A percentile compares a stretch with the other conserved stretches of the same genome.
Conservation (phyloP, 2,329 filamentous ascomycete species). For the Escovopsis sp. region DNA sequence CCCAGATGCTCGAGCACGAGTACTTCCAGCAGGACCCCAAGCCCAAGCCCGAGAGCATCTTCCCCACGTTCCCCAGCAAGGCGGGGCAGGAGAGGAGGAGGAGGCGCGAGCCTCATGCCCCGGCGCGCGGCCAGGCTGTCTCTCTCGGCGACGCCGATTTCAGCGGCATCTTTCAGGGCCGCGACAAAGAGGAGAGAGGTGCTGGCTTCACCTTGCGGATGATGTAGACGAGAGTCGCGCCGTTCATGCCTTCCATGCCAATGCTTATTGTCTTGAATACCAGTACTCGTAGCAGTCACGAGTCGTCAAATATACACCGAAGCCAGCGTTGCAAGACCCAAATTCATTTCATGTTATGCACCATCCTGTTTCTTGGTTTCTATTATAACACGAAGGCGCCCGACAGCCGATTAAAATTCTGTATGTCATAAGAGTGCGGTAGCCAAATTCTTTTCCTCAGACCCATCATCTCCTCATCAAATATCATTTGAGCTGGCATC, state of each 20-base stretch:
- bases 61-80: slow-evolving; percentile 93
- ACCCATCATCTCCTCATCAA: slow-evolving; percentile 3
- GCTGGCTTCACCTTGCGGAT: slow-evolving; percentile 54
- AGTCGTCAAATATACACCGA: no score
- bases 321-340: no score
- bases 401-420: slow-evolving; percentile 3
- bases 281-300: no score
- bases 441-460: slow-evolving; percentile 2
- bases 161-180: slow-evolving; percentile 54
- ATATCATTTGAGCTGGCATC: slow-evolving; percentile 4
- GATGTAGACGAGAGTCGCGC: slow-evolving; percentile 16
- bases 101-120: slow-evolving; percentile 63
- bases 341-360: no score
- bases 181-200: slow-evolving; percentile 49
- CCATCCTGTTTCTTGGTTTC: no score
- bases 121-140: slow-evolving; percentile 55
- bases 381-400: slow-evolving; percentile 1
- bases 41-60: slow-evolving; percentile 81
- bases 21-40: slow-evolving; percentile 86
- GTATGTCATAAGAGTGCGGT: slow-evolving; percentile 6
- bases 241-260: no score
- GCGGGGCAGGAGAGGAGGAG: slow-evolving; percentile 78
- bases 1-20: slow-evolving; percentile 59
- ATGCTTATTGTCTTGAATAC: no score
- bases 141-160: slow-evolving; percentile 46